phyloP scores from a whole-genome alignment of 495 filamentous ascomycete genomes.

The Tuber microsphaerosporum region DNA sequence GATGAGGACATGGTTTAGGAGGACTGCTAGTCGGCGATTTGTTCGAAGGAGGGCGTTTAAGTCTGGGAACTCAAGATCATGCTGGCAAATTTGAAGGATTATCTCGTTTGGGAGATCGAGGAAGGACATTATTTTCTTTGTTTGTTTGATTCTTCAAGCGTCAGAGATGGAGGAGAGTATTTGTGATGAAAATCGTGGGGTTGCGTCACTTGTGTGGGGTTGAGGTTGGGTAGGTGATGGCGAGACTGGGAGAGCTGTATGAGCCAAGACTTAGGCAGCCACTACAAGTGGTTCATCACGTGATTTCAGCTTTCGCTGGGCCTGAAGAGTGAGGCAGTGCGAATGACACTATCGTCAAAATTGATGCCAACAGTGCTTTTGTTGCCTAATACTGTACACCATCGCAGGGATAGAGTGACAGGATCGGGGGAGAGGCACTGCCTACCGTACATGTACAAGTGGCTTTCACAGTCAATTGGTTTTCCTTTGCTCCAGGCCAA shows the following conservation, averaged over 20 bases:
- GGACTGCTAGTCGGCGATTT: neutral
- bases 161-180: neutral
- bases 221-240: neutral
- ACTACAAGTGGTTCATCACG: neutral
- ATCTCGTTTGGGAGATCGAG: constrained; percentile 2
- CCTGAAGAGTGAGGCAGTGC: neutral
- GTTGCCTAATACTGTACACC: neutral
- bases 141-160: neutral
- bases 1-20: constrained; percentile 1
- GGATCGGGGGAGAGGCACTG: neutral
- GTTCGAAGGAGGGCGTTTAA: constrained; percentile 4
- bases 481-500: neutral
- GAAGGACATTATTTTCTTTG: neutral
- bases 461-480: neutral
- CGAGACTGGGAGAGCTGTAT: neutral
- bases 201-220: neutral
- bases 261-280: neutral
- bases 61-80: neutral
- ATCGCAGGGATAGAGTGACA: neutral
- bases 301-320: neutral
- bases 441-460: neutral
- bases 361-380: neutral
- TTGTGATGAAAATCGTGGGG: neutral
- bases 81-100: constrained; percentile 6
- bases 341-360: neutral